These are phyloP conservation scores for Sporothrix globosa DNA, from an alignment of 2,329 filamentous ascomycete genomes.

Conservation along the genomic window DNA sequence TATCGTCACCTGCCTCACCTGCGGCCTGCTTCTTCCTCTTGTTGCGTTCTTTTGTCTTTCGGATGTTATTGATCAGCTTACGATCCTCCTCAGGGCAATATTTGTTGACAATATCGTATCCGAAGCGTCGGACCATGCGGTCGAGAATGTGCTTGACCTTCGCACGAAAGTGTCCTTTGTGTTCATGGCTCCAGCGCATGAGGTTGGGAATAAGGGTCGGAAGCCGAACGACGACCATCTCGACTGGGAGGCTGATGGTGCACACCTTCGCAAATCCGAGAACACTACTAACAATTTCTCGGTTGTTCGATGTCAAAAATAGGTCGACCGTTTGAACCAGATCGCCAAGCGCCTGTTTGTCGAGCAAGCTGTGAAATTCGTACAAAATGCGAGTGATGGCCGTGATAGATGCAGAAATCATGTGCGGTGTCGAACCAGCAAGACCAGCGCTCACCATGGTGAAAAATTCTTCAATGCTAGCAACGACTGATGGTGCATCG, in stretches of 20 bases:
- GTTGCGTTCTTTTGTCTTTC: slow-evolving; percentile 87
- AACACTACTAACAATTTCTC: slow-evolving; percentile 93
- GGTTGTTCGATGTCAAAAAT: slow-evolving; percentile 93
- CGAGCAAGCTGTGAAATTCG: slow-evolving; percentile 77
- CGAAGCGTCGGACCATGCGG: slow-evolving; percentile 88
- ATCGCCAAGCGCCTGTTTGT: slow-evolving; percentile 72
- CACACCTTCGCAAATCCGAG: slow-evolving; percentile 97
- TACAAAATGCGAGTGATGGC: slow-evolving; percentile 91
- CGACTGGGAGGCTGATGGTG: slow-evolving; percentile 79
- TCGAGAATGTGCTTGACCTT: slow-evolving; percentile 99
- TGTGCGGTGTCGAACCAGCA: slow-evolving; percentile 89
- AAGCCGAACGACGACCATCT: slow-evolving; percentile 77
- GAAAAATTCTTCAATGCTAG: slow-evolving; percentile 91
- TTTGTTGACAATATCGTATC: slow-evolving; percentile 76
- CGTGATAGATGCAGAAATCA: slow-evolving; percentile 97
- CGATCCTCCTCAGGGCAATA: slow-evolving; percentile 82
- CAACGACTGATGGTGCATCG: slow-evolving; percentile 74
- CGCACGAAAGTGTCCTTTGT: slow-evolving; percentile 94
- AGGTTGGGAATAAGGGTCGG: slow-evolving; percentile 81
- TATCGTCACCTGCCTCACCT: slow-evolving; percentile 53
- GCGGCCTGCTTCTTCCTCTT: slow-evolving; percentile 83
- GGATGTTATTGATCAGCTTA: slow-evolving; percentile 91
- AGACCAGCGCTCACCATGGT: slow-evolving; percentile 98
- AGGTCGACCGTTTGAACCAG: slow-evolving; percentile 94
- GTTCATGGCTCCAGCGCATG: slow-evolving; percentile 95